Evolutionary conservation across 495 filamentous ascomycete genomes (phyloP), one percentile per base, ranked within the genome.

Genomic region (Penicillium canariense): DNA sequence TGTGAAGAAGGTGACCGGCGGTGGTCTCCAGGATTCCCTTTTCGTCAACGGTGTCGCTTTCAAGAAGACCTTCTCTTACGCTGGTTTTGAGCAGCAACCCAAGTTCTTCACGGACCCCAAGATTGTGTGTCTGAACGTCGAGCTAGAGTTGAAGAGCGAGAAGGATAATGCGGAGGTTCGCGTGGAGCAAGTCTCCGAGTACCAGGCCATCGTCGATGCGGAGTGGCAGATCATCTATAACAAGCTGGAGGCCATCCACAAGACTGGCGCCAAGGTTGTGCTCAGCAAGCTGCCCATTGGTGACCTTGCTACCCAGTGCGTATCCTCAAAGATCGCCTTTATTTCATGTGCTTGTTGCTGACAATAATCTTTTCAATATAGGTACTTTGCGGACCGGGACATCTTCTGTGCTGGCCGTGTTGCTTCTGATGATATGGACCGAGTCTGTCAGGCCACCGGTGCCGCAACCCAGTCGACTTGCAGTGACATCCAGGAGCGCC

Each of bases 221-320:
- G 94, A 98, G 73, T 98, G 94, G 94, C 89, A 96, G 75, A 98
- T 98, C 68, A 98, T 98, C 70, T 96, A 84, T 84, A 91, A 97
- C 81, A 98, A 98, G 81, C 85, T 97, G 62, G 93, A 98, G 74
- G 91, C 92, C 25, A 74, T 93, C 45, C 81, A 90, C 81, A 86
- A 91, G 68, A 96, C 93, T 4, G 94, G 93, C 42, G 94, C 94
- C 35, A 95, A 96, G 79, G 91, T 98, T 54, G 90, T 98, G 23
- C 83, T 98, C 44, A 96, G 90, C 69, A 98, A 97, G 77, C 80
- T 97, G 62, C 94, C 94, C 39, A 97, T 98, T 67, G 94, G 94
- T 70, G 94, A 98, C 76, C 77, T 98, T 61, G 94, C 94, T 52
- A 98, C 94, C 30, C 94, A 98, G 80, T 89, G 79, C 40, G 80